These are phyloP conservation scores for Globisporangium heterothallicum DNA, from an alignment of 352 stramenopile genomes.

Conservation along the genomic window DNA sequence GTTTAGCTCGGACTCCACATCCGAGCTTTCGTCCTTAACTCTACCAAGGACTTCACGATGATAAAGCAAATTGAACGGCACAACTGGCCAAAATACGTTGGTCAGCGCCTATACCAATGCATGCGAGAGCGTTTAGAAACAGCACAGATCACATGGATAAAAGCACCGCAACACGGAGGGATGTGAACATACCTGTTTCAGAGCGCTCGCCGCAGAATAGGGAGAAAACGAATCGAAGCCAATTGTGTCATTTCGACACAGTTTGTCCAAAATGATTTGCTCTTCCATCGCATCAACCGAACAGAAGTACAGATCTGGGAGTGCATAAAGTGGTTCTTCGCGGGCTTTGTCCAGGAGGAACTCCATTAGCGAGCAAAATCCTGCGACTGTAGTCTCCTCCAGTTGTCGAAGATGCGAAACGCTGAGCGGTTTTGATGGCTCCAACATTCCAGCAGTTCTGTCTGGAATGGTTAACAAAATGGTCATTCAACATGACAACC, in stretches of 20 bases:
- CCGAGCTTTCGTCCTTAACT: not conserved
- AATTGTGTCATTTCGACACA: not conserved
- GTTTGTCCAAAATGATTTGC: not conserved
- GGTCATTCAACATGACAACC: too few species aligned
- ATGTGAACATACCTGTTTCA: not conserved
- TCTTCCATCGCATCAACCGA: not conserved
- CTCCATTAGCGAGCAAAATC: not conserved
- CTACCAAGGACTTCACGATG: not conserved
- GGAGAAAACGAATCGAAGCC: not conserved
- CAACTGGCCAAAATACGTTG: not conserved
- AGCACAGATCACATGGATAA: not conserved
- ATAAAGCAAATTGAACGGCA: not conserved
- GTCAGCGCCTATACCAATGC: not conserved
- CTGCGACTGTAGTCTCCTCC: not conserved
- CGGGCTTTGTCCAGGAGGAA: not conserved
- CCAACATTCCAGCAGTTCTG: not conserved
- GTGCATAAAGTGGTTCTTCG: not conserved
- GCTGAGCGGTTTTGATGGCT: not conserved
- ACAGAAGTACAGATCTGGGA: not conserved
- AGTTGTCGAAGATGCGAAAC: not conserved
- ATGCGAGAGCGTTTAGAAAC: not conserved
- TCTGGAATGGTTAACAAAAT: too few species aligned
- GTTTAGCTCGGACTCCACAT: slow-evolving; percentile 2
- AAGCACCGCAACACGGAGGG: not conserved
- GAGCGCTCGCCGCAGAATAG: not conserved